Conservation (phyloP, 2,329 filamentous ascomycete species). For the Tolypocladium capitatum region DNA sequence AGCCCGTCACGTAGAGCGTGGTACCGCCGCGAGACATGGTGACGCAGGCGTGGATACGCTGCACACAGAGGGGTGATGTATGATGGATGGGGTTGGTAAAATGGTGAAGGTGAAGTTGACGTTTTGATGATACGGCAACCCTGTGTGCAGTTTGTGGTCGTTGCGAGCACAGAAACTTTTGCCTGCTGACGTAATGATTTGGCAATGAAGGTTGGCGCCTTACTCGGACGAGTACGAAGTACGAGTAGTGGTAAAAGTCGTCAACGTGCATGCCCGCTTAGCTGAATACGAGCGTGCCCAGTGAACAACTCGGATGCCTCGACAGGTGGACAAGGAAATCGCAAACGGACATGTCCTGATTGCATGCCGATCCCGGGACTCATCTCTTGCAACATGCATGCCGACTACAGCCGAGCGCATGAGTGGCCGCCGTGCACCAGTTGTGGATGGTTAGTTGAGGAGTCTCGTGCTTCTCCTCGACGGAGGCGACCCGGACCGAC, state of each 20-base stretch:
- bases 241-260: no score
- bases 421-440: not conserved
- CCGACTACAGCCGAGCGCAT: not conserved
- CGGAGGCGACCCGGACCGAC: not conserved
- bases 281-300: not conserved
- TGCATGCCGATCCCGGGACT: not conserved
- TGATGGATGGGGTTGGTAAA: conserved; percentile 2
- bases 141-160: not conserved
- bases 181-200: conserved; percentile 10
- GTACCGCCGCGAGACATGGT: conserved; percentile 85
- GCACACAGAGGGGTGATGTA: not conserved
- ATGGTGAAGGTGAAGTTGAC: conserved; percentile 1
- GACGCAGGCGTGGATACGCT: conserved; percentile 3
- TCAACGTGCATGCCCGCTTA: not conserved
- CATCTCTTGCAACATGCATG: not conserved
- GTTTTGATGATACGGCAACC: conserved; percentile 2
- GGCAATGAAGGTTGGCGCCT: no score
- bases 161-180: conserved; percentile 8
- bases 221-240: no score
- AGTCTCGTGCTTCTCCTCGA: not conserved
- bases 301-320: no score
- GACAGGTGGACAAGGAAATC: not conserved
- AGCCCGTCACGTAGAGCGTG: conserved; percentile 97
- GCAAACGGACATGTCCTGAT: not conserved
- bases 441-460: not conserved